Conservation (phyloP, 306 rosid genomes). For the Corylus heterophylla region DNA sequence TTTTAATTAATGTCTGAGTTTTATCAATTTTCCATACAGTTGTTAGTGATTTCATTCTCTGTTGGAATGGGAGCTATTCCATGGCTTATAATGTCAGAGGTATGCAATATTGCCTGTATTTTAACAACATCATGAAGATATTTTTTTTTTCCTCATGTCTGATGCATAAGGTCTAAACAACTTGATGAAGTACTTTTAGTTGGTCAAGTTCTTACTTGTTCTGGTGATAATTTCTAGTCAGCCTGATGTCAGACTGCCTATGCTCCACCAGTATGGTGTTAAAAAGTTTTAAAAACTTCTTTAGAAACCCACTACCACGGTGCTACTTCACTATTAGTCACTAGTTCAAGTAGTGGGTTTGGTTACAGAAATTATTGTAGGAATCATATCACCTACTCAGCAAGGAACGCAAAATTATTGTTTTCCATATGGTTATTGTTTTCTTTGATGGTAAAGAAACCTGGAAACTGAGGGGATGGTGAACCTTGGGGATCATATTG, state of each 20-base stretch:
- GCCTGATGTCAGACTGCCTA: not conserved
- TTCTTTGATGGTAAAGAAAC: not conserved
- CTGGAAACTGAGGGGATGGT: not conserved
- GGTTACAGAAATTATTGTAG: no score
- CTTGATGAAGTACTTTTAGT: not conserved
- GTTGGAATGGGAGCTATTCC: slow-evolving; percentile 89
- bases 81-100: slow-evolving; percentile 95
- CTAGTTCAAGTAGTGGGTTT: no score
- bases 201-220: not conserved
- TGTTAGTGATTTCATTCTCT: slow-evolving; percentile 62
- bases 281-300: not conserved
- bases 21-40: slow-evolving; percentile 41
- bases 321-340: no score
- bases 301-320: not conserved
- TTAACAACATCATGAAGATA: no score
- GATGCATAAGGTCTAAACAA: not conserved
- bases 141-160: not conserved
- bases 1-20: slow-evolving; percentile 6
- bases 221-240: not conserved
- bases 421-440: not conserved
- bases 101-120: slow-evolving; percentile 23
- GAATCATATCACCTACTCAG: not conserved
- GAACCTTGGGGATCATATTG: not conserved
- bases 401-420: not conserved
- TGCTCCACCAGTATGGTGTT: not conserved